A percentile compares a stretch with the other conserved stretches of the same genome.
These are phyloP conservation scores for Senna tora DNA, from an alignment of 306 rosid genomes.

Conservation along the genomic window DNA sequence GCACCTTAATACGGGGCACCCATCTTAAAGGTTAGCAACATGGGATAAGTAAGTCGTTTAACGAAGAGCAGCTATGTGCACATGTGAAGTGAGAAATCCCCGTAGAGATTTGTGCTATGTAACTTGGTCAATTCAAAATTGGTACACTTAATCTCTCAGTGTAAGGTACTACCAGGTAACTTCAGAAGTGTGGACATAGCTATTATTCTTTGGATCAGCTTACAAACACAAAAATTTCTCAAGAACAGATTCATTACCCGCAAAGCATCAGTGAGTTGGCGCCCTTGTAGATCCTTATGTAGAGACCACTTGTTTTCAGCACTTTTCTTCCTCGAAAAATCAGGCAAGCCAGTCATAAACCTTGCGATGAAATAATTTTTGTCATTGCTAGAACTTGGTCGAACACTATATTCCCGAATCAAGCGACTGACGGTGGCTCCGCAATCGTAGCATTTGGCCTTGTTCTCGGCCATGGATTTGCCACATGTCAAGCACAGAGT, in stretches of 20 bases:
- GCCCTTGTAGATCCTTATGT: slow-evolving; percentile 79
- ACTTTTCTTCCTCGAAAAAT: slow-evolving; percentile 80
- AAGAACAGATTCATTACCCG: slow-evolving; percentile 51
- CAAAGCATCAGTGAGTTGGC: slow-evolving; percentile 69
- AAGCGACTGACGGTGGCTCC: slow-evolving; percentile 70
- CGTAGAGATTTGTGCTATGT: neutral
- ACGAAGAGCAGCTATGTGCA: neutral
- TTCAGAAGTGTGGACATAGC: neutral
- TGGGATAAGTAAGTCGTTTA: no score
- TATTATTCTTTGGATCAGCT: neutral
- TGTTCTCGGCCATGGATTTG: slow-evolving; percentile 78
- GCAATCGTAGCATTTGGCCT: slow-evolving; percentile 72
- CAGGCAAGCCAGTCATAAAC: slow-evolving; percentile 80
- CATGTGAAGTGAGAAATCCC: neutral
- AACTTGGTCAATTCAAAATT: neutral
- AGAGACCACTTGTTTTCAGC: slow-evolving; percentile 89
- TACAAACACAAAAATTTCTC: neutral
- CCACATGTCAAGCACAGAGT: slow-evolving; percentile 84
- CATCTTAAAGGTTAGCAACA: no score
- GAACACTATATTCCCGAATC: slow-evolving; percentile 91
- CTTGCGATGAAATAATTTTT: slow-evolving; percentile 82
- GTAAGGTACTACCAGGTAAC: neutral
- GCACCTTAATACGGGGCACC: no score
- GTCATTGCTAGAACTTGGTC: slow-evolving; percentile 69
- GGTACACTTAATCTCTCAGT: neutral